A percentile compares a stretch with the other conserved stretches of the same genome.
Conservation (phyloP, 2,329 filamentous ascomycete species). For the Plenodomus biglobosus region DNA sequence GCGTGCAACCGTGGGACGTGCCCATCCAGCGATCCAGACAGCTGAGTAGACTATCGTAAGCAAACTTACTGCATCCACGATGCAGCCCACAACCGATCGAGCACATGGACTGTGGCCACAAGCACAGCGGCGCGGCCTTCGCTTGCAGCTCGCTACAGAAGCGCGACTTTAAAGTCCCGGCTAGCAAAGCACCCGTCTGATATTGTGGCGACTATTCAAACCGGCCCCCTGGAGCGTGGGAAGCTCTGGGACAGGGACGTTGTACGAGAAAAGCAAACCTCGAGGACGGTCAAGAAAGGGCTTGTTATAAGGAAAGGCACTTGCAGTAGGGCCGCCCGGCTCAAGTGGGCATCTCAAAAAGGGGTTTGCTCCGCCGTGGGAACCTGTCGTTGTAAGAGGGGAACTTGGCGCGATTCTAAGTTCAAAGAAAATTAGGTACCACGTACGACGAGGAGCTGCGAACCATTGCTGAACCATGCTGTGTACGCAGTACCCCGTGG, state of each 20-base stretch:
- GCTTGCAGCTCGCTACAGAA: neutral
- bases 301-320: neutral
- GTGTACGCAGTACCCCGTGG: too few relatives aligned
- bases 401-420: too few relatives aligned
- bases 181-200: too few relatives aligned
- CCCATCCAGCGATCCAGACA: neutral
- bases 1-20: neutral
- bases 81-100: neutral
- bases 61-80: neutral
- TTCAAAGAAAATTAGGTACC: neutral
- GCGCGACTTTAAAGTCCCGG: too few relatives aligned
- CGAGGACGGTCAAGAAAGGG: neutral
- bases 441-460: neutral
- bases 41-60: neutral
- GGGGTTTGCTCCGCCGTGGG: neutral
- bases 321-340: neutral
- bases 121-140: neutral
- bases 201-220: neutral
- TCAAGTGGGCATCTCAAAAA: neutral
- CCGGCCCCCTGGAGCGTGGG: neutral
- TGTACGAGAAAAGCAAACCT: neutral
- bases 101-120: neutral
- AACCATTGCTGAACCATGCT: slow-evolving; percentile 9
- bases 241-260: neutral
- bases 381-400: too few relatives aligned